A percentile compares a stretch with the other conserved stretches of the same genome.
These are phyloP conservation scores for Proliferodiscus dingleyae DNA, from an alignment of 2,329 filamentous ascomycete species.

Conservation along the genomic window DNA sequence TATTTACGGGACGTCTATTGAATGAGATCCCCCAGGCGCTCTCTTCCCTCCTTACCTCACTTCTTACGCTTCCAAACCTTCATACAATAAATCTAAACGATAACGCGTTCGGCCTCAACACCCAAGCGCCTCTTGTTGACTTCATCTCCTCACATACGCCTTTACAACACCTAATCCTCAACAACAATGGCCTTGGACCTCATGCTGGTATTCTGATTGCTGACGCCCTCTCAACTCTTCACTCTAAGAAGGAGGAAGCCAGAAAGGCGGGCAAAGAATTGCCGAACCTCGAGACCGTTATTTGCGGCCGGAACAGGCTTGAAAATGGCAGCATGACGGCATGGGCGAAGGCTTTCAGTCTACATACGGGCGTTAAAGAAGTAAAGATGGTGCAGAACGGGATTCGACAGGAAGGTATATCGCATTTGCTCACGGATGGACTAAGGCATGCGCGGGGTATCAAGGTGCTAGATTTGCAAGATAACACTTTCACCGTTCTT, in stretches of 20 bases:
- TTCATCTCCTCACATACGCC: slow-evolving; percentile 87
- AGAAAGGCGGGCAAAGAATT: slow-evolving; percentile 67
- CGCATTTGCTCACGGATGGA: slow-evolving; percentile 72
- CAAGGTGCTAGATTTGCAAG: slow-evolving; percentile 81
- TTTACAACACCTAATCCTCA: slow-evolving; percentile 89
- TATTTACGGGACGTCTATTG: slow-evolving; percentile 92
- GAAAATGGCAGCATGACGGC: slow-evolving; percentile 96
- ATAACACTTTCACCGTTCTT: slow-evolving; percentile 88
- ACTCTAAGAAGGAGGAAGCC: slow-evolving; percentile 76
- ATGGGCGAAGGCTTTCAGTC: slow-evolving; percentile 83
- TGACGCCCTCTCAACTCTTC: slow-evolving; percentile 76
- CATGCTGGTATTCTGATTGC: slow-evolving; percentile 86
- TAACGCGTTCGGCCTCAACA: slow-evolving; percentile 96
- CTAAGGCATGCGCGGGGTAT: slow-evolving; percentile 66
- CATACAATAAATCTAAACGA: slow-evolving; percentile 94
- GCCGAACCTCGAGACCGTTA: slow-evolving; percentile 87
- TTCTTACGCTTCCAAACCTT: slow-evolving; percentile 80
- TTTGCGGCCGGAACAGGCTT: slow-evolving; percentile 91
- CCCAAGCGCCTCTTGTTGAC: slow-evolving; percentile 83
- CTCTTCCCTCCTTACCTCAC: slow-evolving; percentile 75
- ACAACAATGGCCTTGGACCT: slow-evolving; percentile 96
- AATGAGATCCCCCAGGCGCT: slow-evolving; percentile 91
- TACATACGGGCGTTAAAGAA: slow-evolving; percentile 75
- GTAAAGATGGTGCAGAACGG: slow-evolving; percentile 99
- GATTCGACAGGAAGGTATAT: slow-evolving; percentile 90